A percentile compares a stretch with the other conserved stretches of the same genome.
phyloP scores from a whole-genome alignment of 331 rosid species.

The Acacia concinna region DNA sequence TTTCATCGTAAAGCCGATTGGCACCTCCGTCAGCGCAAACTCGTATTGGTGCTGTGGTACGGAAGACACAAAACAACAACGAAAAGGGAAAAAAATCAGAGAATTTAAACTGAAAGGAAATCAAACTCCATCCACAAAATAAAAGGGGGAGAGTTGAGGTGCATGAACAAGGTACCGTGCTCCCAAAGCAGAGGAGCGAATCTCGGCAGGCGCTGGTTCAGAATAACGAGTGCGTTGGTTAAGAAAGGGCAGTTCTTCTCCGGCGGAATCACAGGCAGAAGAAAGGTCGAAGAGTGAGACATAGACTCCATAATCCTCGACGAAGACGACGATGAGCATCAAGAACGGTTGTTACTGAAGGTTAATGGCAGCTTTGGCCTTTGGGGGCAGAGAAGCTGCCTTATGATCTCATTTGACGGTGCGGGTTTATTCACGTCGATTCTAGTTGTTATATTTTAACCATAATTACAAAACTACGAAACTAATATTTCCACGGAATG shows the following conservation, averaged over 20 bases:
- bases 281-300: conserved; percentile 69
- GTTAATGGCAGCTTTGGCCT: neutral
- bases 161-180: conserved; percentile 54
- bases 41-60: conserved; percentile 62
- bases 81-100: neutral
- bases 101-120: neutral
- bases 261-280: conserved; percentile 41
- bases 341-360: neutral
- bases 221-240: conserved; percentile 65
- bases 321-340: neutral
- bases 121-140: neutral
- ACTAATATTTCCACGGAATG: neutral
- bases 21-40: conserved; percentile 98
- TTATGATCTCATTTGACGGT: neutral
- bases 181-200: conserved; percentile 87
- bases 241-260: conserved; percentile 30
- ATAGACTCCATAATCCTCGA: conserved; percentile 49
- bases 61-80: neutral
- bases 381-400: neutral
- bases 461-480: neutral
- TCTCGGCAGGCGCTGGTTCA: conserved; percentile 75
- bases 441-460: neutral
- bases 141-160: neutral
- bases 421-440: neutral
- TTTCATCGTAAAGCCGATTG: conserved; percentile 80